Evolutionary conservation across 495 filamentous ascomycete genomes (phyloP).

Genomic region (Neurospora sp.): DNA sequence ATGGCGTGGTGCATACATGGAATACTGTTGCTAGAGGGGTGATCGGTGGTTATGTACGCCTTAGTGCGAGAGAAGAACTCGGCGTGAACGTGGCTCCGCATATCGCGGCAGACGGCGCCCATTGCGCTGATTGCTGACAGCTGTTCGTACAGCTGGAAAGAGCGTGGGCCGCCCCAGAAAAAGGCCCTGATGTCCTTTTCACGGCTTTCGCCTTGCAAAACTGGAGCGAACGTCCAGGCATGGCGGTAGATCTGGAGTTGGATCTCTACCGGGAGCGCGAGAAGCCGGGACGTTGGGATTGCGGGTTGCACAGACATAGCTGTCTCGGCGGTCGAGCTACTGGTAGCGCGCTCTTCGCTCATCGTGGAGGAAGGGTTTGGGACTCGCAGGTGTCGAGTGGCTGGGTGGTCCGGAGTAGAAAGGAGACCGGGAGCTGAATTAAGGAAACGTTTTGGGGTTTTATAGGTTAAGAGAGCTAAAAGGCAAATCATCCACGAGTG

Average conservation of each 20-base stretch:
- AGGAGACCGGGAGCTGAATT: neutral
- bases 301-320: neutral
- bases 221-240: neutral
- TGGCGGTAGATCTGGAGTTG: neutral
- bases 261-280: neutral
- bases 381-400: neutral
- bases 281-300: neutral
- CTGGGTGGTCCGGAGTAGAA: neutral
- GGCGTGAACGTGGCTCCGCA: neutral
- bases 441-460: neutral
- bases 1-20: neutral
- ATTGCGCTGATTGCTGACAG: neutral
- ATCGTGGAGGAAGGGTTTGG: neutral
- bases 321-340: neutral
- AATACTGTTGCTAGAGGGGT: neutral
- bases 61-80: neutral
- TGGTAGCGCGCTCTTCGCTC: neutral
- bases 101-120: neutral
- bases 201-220: neutral
- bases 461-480: neutral
- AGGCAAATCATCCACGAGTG: neutral
- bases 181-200: neutral
- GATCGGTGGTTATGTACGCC: neutral
- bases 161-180: neutral
- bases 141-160: neutral